Conservation (phyloP, 805 yeast genomes). For the Pichia phayaonensis region DNA sequence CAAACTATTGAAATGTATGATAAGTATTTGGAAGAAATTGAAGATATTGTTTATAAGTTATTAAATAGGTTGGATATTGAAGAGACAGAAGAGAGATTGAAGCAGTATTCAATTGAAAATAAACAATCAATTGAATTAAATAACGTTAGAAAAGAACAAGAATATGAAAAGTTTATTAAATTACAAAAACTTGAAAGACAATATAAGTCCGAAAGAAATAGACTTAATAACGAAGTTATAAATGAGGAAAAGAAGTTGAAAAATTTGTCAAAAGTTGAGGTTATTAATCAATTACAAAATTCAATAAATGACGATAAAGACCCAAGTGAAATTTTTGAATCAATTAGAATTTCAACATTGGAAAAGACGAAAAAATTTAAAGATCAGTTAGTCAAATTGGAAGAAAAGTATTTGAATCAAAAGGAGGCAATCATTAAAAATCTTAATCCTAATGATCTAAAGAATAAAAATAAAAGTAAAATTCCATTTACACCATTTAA, state of each 20-base stretch:
- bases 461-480: constrained; percentile 17
- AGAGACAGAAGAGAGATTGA: constrained; percentile 56
- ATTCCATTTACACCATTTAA: constrained; percentile 88
- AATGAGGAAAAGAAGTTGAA: constrained; percentile 41
- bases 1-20: constrained; percentile 53
- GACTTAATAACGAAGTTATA: constrained; percentile 51
- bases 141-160: constrained; percentile 64
- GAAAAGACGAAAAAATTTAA: constrained; percentile 62
- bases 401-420: constrained; percentile 22
- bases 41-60: constrained; percentile 70
- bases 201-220: constrained; percentile 58
- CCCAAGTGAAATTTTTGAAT: constrained; percentile 40
- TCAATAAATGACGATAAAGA: constrained; percentile 29
- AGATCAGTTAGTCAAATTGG: constrained; percentile 41
- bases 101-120: constrained; percentile 65
- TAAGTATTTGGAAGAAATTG: constrained; percentile 75
- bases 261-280: constrained; percentile 44
- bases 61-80: constrained; percentile 64
- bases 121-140: constrained; percentile 69
- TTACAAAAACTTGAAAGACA: constrained; percentile 67
- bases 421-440: constrained; percentile 22
- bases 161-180: constrained; percentile 54
- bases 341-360: constrained; percentile 44
- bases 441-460: constrained; percentile 18
- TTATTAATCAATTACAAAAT: constrained; percentile 41